phyloP scores from a whole-genome alignment of 768 basidiomycete species.

The Leccinum longicurvipes region DNA sequence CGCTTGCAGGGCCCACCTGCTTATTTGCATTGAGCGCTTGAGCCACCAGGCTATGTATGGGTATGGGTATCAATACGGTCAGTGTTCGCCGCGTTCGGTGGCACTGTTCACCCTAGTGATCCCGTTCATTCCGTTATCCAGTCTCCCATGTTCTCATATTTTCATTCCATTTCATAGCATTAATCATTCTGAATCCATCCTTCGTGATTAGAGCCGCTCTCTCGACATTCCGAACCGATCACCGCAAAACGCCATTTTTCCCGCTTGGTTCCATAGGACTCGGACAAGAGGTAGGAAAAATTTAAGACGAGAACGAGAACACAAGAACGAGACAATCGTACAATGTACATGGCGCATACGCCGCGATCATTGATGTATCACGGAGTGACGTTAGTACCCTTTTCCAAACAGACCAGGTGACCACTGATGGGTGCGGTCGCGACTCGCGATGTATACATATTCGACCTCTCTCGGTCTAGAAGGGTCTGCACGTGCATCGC shows the following conservation, averaged over 20 bases:
- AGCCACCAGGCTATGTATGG: not conserved
- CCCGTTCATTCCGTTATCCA: not conserved
- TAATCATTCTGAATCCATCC: not conserved
- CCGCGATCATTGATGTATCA: not conserved
- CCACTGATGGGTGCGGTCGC: not conserved
- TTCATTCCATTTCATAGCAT: not conserved
- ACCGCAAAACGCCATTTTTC: not conserved
- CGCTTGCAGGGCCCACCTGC: not conserved
- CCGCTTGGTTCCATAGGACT: not conserved
- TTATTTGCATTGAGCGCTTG: not conserved
- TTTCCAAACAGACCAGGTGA: not conserved
- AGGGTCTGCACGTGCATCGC: not conserved
- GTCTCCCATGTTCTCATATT: not conserved
- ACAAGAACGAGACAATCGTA: not conserved
- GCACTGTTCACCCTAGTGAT: not conserved
- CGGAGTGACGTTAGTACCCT: not conserved
- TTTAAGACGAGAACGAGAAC: not conserved
- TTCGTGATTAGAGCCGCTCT: not conserved
- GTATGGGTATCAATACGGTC: not conserved
- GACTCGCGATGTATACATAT: not conserved
- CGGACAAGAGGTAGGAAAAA: not conserved
- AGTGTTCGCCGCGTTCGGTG: not conserved
- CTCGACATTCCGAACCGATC: not conserved
- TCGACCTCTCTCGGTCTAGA: not conserved
- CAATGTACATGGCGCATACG: not conserved